Evolutionary conservation across 2,329 filamentous ascomycete species (phyloP).

Genomic region (Nectriaceae sp.): DNA sequence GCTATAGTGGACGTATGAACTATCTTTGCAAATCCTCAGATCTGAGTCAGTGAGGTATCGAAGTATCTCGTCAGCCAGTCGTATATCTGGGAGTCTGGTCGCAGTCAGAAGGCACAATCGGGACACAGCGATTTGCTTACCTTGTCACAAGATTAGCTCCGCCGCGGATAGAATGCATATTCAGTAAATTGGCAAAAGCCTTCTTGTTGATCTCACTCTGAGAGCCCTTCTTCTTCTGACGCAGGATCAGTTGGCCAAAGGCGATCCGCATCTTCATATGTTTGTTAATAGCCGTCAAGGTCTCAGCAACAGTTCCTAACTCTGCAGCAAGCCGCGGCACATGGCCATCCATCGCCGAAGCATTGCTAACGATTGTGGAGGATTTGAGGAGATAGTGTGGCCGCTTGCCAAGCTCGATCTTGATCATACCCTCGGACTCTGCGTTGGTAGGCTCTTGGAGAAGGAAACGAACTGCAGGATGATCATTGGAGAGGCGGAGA

Average conservation of each 20-base stretch:
- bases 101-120: slow-evolving; percentile 7
- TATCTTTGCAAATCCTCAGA: slow-evolving; percentile 13
- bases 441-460: slow-evolving; percentile 27
- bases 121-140: slow-evolving; percentile 18
- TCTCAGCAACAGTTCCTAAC: slow-evolving; percentile 23
- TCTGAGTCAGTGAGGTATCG: slow-evolving; percentile 13
- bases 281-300: slow-evolving; percentile 26
- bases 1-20: slow-evolving; percentile 11
- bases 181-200: slow-evolving; percentile 28
- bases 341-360: slow-evolving; percentile 16
- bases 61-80: slow-evolving; percentile 18
- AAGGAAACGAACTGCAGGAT: slow-evolving; percentile 26
- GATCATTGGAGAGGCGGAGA: slow-evolving; percentile 31
- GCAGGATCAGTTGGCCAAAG: slow-evolving; percentile 34
- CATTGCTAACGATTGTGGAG: slow-evolving; percentile 1
- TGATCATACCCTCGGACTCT: slow-evolving; percentile 16
- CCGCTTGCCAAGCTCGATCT: slow-evolving; percentile 25
- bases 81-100: slow-evolving; percentile 15
- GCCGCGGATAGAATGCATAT: slow-evolving; percentile 30
- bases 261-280: slow-evolving; percentile 33
- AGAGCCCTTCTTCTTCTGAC: slow-evolving; percentile 25
- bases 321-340: slow-evolving; percentile 20
- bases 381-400: slow-evolving; percentile 17
- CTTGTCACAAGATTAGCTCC: slow-evolving; percentile 30
- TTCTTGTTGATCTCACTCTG: slow-evolving; percentile 23